These are phyloP conservation scores for Tagetes erecta DNA, from an alignment of 129 eudicot genomes.

Conservation along the genomic window DNA sequence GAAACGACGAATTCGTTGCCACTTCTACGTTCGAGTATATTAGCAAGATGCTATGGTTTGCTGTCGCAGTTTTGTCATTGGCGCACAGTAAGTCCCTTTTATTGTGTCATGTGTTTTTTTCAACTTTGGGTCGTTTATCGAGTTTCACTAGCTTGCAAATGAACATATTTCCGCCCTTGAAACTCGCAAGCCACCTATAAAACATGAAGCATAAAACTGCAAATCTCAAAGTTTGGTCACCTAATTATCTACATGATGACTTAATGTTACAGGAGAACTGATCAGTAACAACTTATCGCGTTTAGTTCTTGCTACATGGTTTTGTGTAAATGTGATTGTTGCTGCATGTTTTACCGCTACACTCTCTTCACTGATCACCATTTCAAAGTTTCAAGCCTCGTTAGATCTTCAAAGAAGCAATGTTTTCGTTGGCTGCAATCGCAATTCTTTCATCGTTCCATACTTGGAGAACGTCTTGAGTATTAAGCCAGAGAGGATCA, in stretches of 20 bases:
- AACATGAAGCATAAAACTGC: too few relatives aligned
- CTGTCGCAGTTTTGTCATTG: slow-evolving; percentile 53
- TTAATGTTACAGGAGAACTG: slow-evolving; percentile 49
- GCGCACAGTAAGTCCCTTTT: slow-evolving; percentile 49
- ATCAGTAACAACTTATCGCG: slow-evolving; percentile 53
- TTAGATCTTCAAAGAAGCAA: slow-evolving; percentile 28
- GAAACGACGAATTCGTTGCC: slow-evolving; percentile 38
- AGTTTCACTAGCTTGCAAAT: too few relatives aligned
- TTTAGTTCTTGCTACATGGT: slow-evolving; percentile 53
- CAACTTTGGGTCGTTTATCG: too few relatives aligned
- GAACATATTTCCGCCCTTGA: too few relatives aligned
- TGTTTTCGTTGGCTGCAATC: slow-evolving; percentile 50
- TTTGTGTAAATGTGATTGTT: slow-evolving; percentile 46
- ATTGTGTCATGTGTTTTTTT: not conserved
- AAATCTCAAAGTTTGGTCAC: not conserved
- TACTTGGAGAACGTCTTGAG: slow-evolving; percentile 48
- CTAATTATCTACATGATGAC: not conserved
- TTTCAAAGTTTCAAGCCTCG: slow-evolving; percentile 43
- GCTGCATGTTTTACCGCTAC: slow-evolving; percentile 57
- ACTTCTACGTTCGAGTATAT: slow-evolving; percentile 36
- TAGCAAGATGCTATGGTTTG: slow-evolving; percentile 59
- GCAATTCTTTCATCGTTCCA: slow-evolving; percentile 47
- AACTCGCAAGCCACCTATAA: too few relatives aligned
- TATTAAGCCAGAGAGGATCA: slow-evolving; percentile 41
- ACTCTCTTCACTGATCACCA: slow-evolving; percentile 50